Conservation (phyloP, 169 alveolate genomes). For the Cryptosporidium xiaoi region DNA sequence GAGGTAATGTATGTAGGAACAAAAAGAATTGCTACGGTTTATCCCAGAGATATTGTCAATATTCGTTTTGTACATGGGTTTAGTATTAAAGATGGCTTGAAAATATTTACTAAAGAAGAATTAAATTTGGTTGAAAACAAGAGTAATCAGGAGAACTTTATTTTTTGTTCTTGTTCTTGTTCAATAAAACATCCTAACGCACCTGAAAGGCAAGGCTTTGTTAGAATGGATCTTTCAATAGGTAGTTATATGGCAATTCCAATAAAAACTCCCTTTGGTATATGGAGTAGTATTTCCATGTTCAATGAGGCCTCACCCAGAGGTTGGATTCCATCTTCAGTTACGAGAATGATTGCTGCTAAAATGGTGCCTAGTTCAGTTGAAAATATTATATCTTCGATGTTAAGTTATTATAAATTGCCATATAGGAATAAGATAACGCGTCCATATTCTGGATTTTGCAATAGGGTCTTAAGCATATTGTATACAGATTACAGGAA, state of each 20-base stretch:
- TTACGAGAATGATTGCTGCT: slow-evolving; percentile 76
- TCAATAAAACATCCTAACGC: slow-evolving; percentile 79
- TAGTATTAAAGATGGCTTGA: slow-evolving; percentile 21
- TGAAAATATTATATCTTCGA: slow-evolving; percentile 64
- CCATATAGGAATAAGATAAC: slow-evolving; percentile 30
- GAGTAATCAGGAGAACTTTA: slow-evolving; percentile 44
- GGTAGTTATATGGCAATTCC: slow-evolving; percentile 81
- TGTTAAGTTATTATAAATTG: slow-evolving; percentile 21
- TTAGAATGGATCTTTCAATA: slow-evolving; percentile 76
- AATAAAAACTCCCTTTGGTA: slow-evolving; percentile 80
- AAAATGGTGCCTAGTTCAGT: slow-evolving; percentile 79
- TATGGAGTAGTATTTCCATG: slow-evolving; percentile 79
- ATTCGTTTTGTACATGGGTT: slow-evolving; percentile 76
- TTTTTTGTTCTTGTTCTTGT: slow-evolving; percentile 79
- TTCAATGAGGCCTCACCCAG: slow-evolving; percentile 79
- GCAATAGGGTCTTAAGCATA: slow-evolving; percentile 16
- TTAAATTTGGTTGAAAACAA: slow-evolving; percentile 1
- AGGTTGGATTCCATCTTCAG: slow-evolving; percentile 82
- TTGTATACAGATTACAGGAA: slow-evolving; percentile 27
- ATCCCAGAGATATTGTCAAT: slow-evolving; percentile 79
- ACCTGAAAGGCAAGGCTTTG: slow-evolving; percentile 77
- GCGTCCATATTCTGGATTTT: slow-evolving; percentile 58
- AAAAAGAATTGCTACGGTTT: slow-evolving; percentile 79
- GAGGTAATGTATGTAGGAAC: slow-evolving; percentile 78
- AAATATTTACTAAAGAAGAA: slow-evolving; percentile 14